These are phyloP conservation scores for Oidiodendron maius DNA, from an alignment of 495 filamentous ascomycete species.

Conservation along the genomic window DNA sequence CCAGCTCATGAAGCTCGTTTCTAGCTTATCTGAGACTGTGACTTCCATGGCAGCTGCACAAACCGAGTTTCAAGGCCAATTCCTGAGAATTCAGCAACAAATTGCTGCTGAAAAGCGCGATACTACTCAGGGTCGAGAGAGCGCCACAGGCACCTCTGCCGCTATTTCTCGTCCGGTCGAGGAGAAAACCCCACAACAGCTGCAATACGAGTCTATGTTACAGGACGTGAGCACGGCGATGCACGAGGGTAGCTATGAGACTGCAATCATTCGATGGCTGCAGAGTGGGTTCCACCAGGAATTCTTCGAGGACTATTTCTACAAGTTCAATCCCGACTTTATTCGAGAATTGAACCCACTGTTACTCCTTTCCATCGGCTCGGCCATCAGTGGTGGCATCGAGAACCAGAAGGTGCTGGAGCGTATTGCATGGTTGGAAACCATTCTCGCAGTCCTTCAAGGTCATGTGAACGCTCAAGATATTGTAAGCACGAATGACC, in stretches of 20 bases:
- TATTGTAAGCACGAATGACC: constrained; percentile 35
- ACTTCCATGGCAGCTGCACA: constrained; percentile 63
- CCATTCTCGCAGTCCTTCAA: constrained; percentile 49
- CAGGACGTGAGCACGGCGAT: constrained; percentile 60
- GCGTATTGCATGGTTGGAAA: constrained; percentile 75
- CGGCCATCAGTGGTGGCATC: constrained; percentile 70
- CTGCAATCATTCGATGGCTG: constrained; percentile 70
- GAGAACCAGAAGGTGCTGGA: constrained; percentile 52
- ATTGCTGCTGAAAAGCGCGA: constrained; percentile 12
- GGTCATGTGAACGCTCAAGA: constrained; percentile 14
- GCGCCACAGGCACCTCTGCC: constrained; percentile 23
- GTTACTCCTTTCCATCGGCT: constrained; percentile 75
- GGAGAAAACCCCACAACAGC: constrained; percentile 35
- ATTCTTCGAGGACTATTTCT: constrained; percentile 77
- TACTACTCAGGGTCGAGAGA: constrained; percentile 2
- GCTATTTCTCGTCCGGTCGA: constrained; percentile 27
- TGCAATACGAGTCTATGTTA: constrained; percentile 60
- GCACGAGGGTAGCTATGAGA: constrained; percentile 60
- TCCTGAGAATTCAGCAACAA: constrained; percentile 50
- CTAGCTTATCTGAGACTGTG: constrained; percentile 64
- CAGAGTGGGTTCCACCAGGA: constrained; percentile 66
- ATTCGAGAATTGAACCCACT: constrained; percentile 67
- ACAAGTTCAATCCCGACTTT: constrained; percentile 65
- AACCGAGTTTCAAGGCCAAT: constrained; percentile 53
- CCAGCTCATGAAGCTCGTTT: constrained; percentile 67